Conservation (phyloP, 1,284 basidiomycete genomes). For the Leucoagaricus sp. region DNA sequence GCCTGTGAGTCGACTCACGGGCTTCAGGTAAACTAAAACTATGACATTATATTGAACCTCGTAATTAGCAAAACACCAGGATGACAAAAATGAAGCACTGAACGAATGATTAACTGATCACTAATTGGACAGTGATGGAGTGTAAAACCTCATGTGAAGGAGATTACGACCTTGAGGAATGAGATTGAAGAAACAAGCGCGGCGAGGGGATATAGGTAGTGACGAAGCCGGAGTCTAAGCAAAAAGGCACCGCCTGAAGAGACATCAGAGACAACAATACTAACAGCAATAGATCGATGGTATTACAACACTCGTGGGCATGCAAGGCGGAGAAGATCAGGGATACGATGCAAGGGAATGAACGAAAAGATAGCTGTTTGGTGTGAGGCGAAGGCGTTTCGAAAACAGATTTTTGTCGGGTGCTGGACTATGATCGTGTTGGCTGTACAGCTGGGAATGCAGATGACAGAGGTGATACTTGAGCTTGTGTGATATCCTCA, state of each 20-base stretch:
- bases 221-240: not conserved
- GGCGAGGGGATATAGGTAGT: not conserved
- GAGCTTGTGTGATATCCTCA: constrained; percentile 49
- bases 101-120: not conserved
- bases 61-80: not conserved
- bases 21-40: not conserved
- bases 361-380: not conserved
- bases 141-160: no score
- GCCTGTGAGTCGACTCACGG: not conserved
- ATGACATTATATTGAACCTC: not conserved
- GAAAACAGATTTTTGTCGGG: constrained; percentile 13
- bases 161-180: not conserved
- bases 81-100: not conserved
- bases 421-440: constrained; percentile 23
- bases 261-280: not conserved
- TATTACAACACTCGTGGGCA: constrained; percentile 8
- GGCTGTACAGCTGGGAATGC: constrained; percentile 57
- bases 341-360: not conserved
- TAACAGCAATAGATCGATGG: constrained; percentile 9
- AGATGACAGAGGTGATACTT: constrained; percentile 74
- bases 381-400: not conserved
- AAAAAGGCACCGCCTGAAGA: not conserved
- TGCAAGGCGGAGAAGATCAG: not conserved
- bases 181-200: not conserved
- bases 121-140: not conserved